Evolutionary conservation across 192 early-diverging fungal genomes (phyloP).

Genomic region (Linnemannia zychae): DNA sequence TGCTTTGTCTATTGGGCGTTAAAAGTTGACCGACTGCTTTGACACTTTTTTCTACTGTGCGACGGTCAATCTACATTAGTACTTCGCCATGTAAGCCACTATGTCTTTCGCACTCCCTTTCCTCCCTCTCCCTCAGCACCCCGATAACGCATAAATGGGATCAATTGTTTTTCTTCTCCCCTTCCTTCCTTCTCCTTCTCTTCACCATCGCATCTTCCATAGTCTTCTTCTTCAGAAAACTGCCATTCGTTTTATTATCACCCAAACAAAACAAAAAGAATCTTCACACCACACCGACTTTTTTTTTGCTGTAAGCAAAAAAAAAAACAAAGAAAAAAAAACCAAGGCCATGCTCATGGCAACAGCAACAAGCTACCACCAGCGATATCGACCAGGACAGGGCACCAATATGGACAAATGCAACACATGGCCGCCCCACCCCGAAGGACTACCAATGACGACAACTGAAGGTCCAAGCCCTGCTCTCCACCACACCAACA

Average conservation of each 20-base stretch:
- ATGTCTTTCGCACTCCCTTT: not conserved
- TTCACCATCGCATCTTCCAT: not conserved
- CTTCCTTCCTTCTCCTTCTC: not conserved
- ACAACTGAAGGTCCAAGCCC: not conserved
- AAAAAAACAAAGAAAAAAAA: not conserved
- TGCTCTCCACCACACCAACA: too few relatives aligned
- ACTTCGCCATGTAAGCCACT: conserved; percentile 5
- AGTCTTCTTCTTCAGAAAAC: not conserved
- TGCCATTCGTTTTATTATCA: not conserved
- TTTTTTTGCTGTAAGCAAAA: not conserved
- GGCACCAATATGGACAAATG: not conserved
- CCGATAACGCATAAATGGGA: not conserved
- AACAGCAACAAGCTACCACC: conserved; percentile 3
- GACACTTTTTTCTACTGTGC: not conserved
- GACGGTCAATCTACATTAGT: too few relatives aligned
- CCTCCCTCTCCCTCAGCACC: not conserved
- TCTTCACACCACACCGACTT: not conserved
- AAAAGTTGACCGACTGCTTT: not conserved
- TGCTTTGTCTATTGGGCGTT: not conserved
- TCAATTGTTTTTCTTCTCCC: not conserved
- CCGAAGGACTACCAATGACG: not conserved
- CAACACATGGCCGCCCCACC: not conserved
- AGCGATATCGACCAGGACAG: conserved; percentile 3
- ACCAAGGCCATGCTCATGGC: not conserved
- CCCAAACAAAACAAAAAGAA: not conserved